Base-by-base conservation (phyloP, 208 protist species). In the Strigomonas culicis region DNA sequence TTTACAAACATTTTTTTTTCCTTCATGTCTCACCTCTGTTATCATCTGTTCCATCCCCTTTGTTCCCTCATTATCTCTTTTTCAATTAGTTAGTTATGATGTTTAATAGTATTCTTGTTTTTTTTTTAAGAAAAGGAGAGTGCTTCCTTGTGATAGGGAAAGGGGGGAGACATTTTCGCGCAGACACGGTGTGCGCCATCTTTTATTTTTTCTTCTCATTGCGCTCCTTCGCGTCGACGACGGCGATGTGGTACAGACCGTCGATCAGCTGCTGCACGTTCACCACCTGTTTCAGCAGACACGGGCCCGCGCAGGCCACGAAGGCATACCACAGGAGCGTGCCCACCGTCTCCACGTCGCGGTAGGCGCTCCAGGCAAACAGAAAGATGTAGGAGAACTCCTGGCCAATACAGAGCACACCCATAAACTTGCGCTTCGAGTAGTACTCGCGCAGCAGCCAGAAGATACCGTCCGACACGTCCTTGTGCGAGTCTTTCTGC, bases 311-410 rank as follows among this genome's bases (percentile, higher is more conserved):
- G 61, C 74, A 82, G 17, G 84, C 59, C 11, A 70, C 46, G 28
- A 80, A 73, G 32, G 72, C 58, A 39, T 68, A 69, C 57, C 83
- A 74, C 21, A 91, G 27, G 17, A 68, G 25, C 1, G 24, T 22
- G 27, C 49, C 60, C n/a, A 84, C 44, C 15, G 36, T 51, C 19
- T 44, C 59, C 10, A 78, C 72, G 24, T 68, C 49, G 32, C 52
- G 49, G 59, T 92, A 92, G 32, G 72, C 68, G 49, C 78, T 56
- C 56, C 79, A 81, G 13, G 79, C 84, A 70, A 97, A 98, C 11
- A 98, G 70, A 10, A 84, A 61, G 27, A 98, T 71, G 72, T 96
- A 97, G 24, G 87, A 87, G 59, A 97, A 89, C 86, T 98, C 93
- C 75, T 97, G 95, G 6, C 89, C 92, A 28, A 97, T 63, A 70